Evolutionary conservation across 2,329 filamentous ascomycete species (phyloP), one percentile per base, ranked within the genome.

Genomic region (Cytospora mali): DNA sequence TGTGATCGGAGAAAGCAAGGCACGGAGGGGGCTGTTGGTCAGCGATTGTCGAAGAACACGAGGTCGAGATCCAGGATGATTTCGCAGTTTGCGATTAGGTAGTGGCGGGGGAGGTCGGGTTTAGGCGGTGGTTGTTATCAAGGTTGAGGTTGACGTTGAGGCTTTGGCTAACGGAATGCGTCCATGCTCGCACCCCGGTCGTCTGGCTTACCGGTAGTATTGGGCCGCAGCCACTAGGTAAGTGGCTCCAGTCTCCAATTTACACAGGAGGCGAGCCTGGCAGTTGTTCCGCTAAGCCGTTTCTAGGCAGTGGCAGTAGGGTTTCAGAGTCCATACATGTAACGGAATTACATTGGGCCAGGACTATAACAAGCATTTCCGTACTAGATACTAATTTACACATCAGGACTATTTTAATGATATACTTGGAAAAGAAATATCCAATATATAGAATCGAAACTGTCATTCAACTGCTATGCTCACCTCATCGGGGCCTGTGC

Each of bases 21-120:
- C 14, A 4, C 35, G 14, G 31, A 29, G 35, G 33, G 23, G 25
- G 29, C 48, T 23, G n/a, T 46, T 46, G 42, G 23, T 11, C n/a
- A 23, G n/a, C 6, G 9, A 46, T 23, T 6, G 10, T 23, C 42
- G n/a, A 23, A n/a, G n/a, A 42, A 46, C 29, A 27, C 31, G 13
- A 5, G 16, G 28, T 48, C 27, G 50, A 29, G 42, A 1, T 13
- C 42, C 42, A 28, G n/a, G 28, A 39, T 33, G 16, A 29, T 21
- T 28, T n/a, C 21, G 46, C 6, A 53, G 50, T 25, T n/a, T 11
- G 25, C 21, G 23, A 28, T 51, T 46, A 62, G 58, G 61, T 59
- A 35, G 61, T 39, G 49, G 55, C 21, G 54, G 39, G n/a, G n/a
- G n/a, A n/a, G n/a, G n/a, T n/a, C n/a, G n/a, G 49, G 55, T 58